These are phyloP conservation scores for Phanerochaete carnosa DNA, from an alignment of 768 basidiomycete genomes.

Conservation along the genomic window DNA sequence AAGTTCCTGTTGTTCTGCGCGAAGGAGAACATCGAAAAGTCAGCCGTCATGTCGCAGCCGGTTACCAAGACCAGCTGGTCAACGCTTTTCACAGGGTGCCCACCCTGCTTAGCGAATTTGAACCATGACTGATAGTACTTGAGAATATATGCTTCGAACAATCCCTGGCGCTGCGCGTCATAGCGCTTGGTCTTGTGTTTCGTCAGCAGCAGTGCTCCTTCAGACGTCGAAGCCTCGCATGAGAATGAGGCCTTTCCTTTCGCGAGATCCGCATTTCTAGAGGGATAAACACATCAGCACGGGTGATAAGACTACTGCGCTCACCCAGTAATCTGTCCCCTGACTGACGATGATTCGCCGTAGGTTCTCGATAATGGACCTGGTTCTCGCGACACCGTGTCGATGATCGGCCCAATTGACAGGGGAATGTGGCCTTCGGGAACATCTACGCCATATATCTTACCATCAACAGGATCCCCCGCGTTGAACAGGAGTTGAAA, in stretches of 20 bases:
- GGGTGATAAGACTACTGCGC: background rate
- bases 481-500: conserved; percentile 12
- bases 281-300: background rate
- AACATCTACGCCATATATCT: conserved; percentile 5
- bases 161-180: background rate
- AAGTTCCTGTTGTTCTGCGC: background rate
- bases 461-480: background rate
- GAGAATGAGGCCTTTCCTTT: background rate
- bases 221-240: too few species aligned
- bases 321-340: background rate
- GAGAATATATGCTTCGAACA: conserved; percentile 5
- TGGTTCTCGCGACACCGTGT: background rate
- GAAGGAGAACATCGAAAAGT: conserved; percentile 11
- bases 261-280: background rate
- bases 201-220: background rate
- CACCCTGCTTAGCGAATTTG: conserved; percentile 1
- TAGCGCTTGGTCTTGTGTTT: background rate
- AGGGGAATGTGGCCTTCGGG: conserved; percentile 6
- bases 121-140: conserved; percentile 7
- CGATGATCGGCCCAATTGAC: background rate
- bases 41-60: conserved; percentile 5
- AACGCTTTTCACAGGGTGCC: background rate
- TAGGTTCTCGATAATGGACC: background rate
- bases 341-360: background rate
- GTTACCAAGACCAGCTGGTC: conserved; percentile 8